A percentile compares a stretch with the other conserved stretches of the same genome.
Evolutionary conservation across 2,329 filamentous ascomycete genomes (phyloP).

Genomic region (Pleoardoris graminearum): DNA sequence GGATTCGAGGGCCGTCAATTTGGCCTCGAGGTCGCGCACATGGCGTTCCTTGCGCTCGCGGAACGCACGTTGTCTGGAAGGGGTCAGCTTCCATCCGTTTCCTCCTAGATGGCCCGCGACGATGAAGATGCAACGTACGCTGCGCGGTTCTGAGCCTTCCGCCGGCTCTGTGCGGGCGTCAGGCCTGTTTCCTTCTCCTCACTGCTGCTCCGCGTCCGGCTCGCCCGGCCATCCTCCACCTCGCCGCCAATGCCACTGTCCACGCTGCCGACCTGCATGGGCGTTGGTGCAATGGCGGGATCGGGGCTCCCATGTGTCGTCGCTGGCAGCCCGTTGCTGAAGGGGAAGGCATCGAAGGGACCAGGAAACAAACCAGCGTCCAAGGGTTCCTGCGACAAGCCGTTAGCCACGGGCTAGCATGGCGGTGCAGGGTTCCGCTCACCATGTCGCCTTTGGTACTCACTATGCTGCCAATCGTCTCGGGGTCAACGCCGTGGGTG

Average conservation of each 20-base stretch:
- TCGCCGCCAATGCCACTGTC: slow-evolving; percentile 50
- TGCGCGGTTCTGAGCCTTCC: slow-evolving; percentile 73
- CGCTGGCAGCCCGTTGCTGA: slow-evolving; percentile 28
- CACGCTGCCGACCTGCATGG: slow-evolving; percentile 45
- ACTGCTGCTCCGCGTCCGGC: slow-evolving; percentile 48
- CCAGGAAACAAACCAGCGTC: slow-evolving; percentile 42
- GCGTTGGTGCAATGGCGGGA: slow-evolving; percentile 28
- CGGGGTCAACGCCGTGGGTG: slow-evolving; percentile 42
- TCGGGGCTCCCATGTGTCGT: slow-evolving; percentile 41
- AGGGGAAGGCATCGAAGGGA: slow-evolving; percentile 36
- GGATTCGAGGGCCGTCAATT: slow-evolving; percentile 76
- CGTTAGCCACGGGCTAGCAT: slow-evolving; percentile 25
- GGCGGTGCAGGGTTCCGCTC: slow-evolving; percentile 18
- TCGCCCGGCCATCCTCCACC: slow-evolving; percentile 38
- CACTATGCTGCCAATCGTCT: slow-evolving; percentile 41
- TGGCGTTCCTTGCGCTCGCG: slow-evolving; percentile 94
- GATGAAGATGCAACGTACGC: slow-evolving; percentile 59
- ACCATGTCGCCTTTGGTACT: slow-evolving; percentile 25
- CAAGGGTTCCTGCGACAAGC: slow-evolving; percentile 35
- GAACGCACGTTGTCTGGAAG: slow-evolving; percentile 83
- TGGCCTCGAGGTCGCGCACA: slow-evolving; percentile 88
- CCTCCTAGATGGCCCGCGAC: background rate
- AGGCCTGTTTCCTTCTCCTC: slow-evolving; percentile 51
- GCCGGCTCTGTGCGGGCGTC: slow-evolving; percentile 56
- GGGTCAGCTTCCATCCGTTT: slow-evolving; percentile 8